Evolutionary conservation across 2,329 filamentous ascomycete species (phyloP).

Genomic region (Dactylellina sp.): DNA sequence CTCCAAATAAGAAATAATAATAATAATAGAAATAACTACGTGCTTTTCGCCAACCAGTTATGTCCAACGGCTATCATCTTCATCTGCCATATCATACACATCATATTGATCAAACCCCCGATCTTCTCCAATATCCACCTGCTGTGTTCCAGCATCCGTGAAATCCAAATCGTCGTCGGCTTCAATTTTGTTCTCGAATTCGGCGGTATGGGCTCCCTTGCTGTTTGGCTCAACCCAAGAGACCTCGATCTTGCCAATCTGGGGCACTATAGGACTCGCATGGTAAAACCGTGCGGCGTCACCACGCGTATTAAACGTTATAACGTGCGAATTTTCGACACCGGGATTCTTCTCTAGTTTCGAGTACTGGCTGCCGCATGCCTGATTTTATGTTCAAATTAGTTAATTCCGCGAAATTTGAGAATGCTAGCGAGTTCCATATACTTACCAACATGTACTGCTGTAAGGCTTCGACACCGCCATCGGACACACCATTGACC

Average conservation of each 20-base stretch:
- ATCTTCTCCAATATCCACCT: constrained; percentile 6
- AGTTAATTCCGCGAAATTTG: too few species aligned
- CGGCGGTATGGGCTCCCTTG: not conserved
- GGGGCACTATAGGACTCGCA: constrained; percentile 22
- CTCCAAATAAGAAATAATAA: constrained; percentile 14
- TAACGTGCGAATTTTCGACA: constrained; percentile 62
- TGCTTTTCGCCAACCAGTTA: constrained; percentile 3
- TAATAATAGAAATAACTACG: not conserved
- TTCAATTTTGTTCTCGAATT: not conserved
- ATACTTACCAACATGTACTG: constrained; percentile 76
- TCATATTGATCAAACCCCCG: constrained; percentile 37
- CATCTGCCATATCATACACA: constrained; percentile 56
- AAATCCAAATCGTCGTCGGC: constrained; percentile 23
- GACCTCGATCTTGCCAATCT: constrained; percentile 41
- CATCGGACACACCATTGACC: constrained; percentile 73
- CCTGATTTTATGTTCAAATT: constrained; percentile 40
- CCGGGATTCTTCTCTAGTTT: constrained; percentile 58
- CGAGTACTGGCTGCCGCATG: constrained; percentile 59
- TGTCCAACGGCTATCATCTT: constrained; percentile 42
- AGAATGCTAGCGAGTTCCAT: too few species aligned
- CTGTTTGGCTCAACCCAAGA: constrained; percentile 43
- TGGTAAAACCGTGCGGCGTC: constrained; percentile 51
- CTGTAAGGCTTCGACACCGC: constrained; percentile 76
- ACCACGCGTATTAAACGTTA: constrained; percentile 69
- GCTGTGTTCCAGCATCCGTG: constrained; percentile 8